phyloP scores from a whole-genome alignment of 345 rosid genomes.

The Syzygium oleosum region DNA sequence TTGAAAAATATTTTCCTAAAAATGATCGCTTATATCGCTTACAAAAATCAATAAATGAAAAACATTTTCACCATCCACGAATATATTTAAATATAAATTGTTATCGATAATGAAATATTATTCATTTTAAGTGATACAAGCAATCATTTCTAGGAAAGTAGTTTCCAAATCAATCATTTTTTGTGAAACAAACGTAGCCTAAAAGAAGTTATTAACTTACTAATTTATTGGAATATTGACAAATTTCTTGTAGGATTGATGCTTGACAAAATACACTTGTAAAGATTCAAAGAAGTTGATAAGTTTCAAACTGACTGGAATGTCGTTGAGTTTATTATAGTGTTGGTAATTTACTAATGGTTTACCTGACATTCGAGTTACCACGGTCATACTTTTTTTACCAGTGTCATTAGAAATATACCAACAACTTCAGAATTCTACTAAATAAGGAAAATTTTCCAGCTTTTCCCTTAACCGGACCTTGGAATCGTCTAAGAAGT shows the following conservation, averaged over 20 bases:
- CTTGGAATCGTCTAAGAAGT: neutral
- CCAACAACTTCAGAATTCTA: neutral
- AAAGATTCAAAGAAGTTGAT: neutral
- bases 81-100: too few species aligned
- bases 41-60: too few species aligned
- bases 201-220: neutral
- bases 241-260: neutral
- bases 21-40: too few species aligned
- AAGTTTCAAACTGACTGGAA: neutral
- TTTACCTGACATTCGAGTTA: neutral
- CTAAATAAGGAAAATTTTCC: neutral
- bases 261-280: neutral
- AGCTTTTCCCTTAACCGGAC: neutral
- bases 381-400: neutral
- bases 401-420: neutral
- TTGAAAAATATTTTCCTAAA: too few species aligned
- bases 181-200: too few species aligned
- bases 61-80: too few species aligned
- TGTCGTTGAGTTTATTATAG: neutral
- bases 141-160: too few species aligned
- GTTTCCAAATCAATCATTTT: too few species aligned
- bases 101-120: too few species aligned
- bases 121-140: too few species aligned
- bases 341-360: neutral
- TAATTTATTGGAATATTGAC: neutral